These are phyloP conservation scores for Alnus rubra DNA, from an alignment of 306 rosid genomes.

Conservation along the genomic window DNA sequence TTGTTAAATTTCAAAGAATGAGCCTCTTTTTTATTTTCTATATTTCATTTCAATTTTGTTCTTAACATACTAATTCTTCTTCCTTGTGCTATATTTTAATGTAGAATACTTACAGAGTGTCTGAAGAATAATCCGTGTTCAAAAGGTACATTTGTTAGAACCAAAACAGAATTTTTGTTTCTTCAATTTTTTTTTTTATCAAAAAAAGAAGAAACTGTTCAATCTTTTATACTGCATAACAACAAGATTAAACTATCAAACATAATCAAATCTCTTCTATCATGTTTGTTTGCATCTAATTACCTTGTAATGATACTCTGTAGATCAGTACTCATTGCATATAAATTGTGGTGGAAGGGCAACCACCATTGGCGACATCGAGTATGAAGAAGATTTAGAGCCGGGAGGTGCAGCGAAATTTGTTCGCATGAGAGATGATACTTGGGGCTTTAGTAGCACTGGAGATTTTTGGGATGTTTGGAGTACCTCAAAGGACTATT, in stretches of 20 bases:
- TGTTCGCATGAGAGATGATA: slow-evolving; percentile 9
- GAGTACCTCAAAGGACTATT: slow-evolving; percentile 32
- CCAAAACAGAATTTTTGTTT: background rate
- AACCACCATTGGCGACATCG: slow-evolving; percentile 38
- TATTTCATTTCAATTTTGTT: background rate
- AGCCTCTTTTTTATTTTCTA: background rate
- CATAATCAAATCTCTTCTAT: background rate
- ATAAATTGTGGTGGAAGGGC: slow-evolving; percentile 64
- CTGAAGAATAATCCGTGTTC: slow-evolving; percentile 21
- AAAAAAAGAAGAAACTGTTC: no score
- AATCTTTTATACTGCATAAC: no score
- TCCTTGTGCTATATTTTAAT: background rate
- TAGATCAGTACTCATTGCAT: slow-evolving; percentile 41
- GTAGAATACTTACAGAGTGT: slow-evolving; percentile 15
- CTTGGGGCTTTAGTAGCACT: slow-evolving; percentile 71
- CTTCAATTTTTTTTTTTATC: background rate
- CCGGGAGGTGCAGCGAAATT: slow-evolving; percentile 51
- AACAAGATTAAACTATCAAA: background rate
- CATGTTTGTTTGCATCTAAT: background rate
- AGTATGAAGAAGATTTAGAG: slow-evolving; percentile 53
- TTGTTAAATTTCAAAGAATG: background rate
- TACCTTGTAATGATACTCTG: background rate
- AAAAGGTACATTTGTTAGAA: slow-evolving; percentile 13
- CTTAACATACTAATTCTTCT: background rate
- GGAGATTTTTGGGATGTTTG: slow-evolving; percentile 55